Evolutionary conservation across 2,329 filamentous ascomycete genomes (phyloP).

Genomic region (Paecilomyces sp.): DNA sequence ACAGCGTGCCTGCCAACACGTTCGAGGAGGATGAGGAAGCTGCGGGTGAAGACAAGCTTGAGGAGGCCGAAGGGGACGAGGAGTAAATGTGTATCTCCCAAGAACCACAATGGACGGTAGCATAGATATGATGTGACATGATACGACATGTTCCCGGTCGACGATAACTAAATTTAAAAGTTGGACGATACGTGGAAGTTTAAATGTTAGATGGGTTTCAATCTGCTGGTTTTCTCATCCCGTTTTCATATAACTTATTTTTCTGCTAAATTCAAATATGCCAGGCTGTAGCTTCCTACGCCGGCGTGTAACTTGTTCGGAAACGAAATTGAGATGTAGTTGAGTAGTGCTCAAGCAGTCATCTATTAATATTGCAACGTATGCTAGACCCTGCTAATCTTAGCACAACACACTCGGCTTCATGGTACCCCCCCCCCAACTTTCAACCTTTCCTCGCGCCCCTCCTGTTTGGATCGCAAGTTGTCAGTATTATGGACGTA

Average conservation of each 20-base stretch:
- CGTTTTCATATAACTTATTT: not conserved
- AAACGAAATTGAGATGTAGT: not conserved
- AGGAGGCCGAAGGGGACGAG: slow-evolving; percentile 49
- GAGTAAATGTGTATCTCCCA: slow-evolving; percentile 18
- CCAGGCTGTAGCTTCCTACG: not conserved
- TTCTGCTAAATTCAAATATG: not conserved
- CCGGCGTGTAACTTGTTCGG: not conserved
- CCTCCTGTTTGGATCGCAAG: too few species aligned
- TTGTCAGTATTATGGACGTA: too few species aligned
- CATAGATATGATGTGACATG: not conserved
- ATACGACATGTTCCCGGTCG: not conserved
- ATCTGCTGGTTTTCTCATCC: not conserved
- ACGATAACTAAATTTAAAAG: not conserved
- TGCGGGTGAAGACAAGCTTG: slow-evolving; percentile 47
- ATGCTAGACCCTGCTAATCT: not conserved
- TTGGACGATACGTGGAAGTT: not conserved
- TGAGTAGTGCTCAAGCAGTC: not conserved
- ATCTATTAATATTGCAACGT: not conserved
- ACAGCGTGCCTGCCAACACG: slow-evolving; percentile 78
- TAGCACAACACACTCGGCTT: too few species aligned
- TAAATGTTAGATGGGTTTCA: not conserved
- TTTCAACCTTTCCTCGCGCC: too few species aligned
- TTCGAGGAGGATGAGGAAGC: slow-evolving; percentile 83
- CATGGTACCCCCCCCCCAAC: too few species aligned
- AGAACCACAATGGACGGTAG: not conserved